Percentiles rank a stretch among this genome's conserved stretches.
phyloP scores from a whole-genome alignment of 164 flowering plant genomes.

The Berberis thunbergii region DNA sequence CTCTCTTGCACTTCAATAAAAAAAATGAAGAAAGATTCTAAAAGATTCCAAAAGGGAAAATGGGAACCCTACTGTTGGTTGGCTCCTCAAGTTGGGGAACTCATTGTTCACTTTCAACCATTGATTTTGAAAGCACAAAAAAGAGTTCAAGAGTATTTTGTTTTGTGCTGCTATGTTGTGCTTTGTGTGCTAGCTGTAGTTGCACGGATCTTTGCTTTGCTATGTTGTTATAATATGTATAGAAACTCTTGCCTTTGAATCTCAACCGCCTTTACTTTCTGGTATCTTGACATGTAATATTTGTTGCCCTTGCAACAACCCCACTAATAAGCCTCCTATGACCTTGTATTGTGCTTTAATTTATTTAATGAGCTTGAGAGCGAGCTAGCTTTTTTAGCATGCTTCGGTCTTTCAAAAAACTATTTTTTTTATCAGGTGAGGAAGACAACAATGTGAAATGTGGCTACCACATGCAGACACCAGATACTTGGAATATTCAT shows the following conservation, averaged over 20 bases:
- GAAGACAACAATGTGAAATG: no score
- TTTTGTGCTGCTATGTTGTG: background rate
- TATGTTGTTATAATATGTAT: background rate
- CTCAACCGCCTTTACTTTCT: background rate
- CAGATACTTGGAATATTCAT: no score
- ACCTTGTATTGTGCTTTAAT: no score
- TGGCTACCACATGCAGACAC: no score
- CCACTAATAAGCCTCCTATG: background rate
- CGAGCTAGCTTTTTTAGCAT: no score
- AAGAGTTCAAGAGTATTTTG: background rate
- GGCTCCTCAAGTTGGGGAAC: constrained; percentile 5
- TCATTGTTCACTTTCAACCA: background rate
- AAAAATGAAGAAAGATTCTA: constrained; percentile 1
- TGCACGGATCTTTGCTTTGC: background rate
- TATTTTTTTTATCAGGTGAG: no score
- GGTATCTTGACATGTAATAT: background rate
- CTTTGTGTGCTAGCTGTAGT: background rate
- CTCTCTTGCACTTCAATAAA: background rate
- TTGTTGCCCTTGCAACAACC: background rate
- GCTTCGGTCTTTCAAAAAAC: no score
- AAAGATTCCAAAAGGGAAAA: background rate
- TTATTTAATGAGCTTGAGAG: no score
- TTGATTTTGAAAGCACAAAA: background rate
- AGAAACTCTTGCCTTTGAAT: background rate
- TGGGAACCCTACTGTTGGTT: background rate